Evolutionary conservation across 768 basidiomycete species (phyloP), one percentile per base, ranked within the genome.

Genomic region (Zangia roseola): DNA sequence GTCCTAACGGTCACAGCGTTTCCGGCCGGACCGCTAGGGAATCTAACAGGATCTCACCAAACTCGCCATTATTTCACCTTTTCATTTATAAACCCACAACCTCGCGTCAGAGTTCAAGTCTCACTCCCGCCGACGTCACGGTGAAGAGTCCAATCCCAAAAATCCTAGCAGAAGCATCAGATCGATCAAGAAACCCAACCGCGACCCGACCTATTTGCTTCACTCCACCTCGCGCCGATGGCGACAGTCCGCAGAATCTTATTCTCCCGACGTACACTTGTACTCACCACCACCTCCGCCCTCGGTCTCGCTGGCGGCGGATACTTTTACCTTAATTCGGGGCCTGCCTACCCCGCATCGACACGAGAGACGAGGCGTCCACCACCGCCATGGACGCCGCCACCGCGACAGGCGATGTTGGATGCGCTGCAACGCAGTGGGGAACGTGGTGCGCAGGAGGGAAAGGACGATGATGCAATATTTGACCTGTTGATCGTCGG

Each of bases 401-500:
- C 89, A 0, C 72, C 79, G 7, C 67, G 89, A 21, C 68, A 75
- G n/a, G 72, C 84, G 21, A 88, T 88, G 81, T 61, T 91, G 30
- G 70, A 75, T 14, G 63, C 74, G 2, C 76, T 91, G 20, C 39
- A 30, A 19, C 47, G 41, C 19, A 36, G 47, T 20, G 35, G 40
- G 2, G 42, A 21, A 14, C 24, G 14, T 14, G 16, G 12, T 14
- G 35, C 25, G n/a, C 30, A 6, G 20, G 30, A 74, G n/a, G 76
- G 82, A 13, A 79, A 80, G 42, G 52, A 65, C 2, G 73, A 72
- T 2, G 74, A 76, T 17, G 77, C 84, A 13, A 79, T 81, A 52
- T 90, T 90, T 54, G 92, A 94, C 68, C 59, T 94, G 24, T 70
- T 94, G 41, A 73, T 97, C 56, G 84, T 97, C 26, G 95, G 94